Conservation (phyloP, 164 flowering plant genomes). For the Liriodendron chinense region DNA sequence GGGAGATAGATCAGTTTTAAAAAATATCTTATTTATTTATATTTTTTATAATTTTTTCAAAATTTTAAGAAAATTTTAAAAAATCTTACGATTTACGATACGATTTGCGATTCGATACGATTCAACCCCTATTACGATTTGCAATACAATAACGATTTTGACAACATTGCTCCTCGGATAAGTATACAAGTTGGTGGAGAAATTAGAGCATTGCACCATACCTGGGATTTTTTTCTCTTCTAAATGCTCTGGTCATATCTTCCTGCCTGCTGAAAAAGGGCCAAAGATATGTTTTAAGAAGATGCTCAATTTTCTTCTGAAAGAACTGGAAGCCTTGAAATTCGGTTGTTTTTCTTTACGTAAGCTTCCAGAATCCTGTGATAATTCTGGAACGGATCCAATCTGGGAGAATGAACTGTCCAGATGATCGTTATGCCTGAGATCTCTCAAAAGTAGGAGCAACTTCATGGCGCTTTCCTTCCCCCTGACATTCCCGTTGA, state of each 20-base stretch:
- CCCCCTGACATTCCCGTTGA: slow-evolving; percentile 59
- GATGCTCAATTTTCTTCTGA: slow-evolving; percentile 22
- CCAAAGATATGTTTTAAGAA: slow-evolving; percentile 20
- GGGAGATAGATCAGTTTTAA: no score
- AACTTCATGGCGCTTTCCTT: slow-evolving; percentile 54
- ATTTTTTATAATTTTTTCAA: no score
- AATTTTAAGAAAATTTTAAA: no score
- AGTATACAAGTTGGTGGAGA: background rate
- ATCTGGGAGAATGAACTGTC: slow-evolving; percentile 15
- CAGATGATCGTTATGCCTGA: slow-evolving; percentile 16
- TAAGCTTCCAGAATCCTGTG: slow-evolving; percentile 7
- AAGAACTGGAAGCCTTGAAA: slow-evolving; percentile 24
- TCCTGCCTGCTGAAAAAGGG: slow-evolving; percentile 8
- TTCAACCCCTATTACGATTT: no score
- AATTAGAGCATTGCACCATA: background rate
- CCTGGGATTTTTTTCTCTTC: background rate
- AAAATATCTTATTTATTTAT: no score
- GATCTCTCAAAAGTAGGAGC: slow-evolving; percentile 53
- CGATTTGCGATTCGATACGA: no score
- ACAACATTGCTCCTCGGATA: no score
- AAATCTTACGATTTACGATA: no score
- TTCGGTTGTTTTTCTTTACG: slow-evolving; percentile 21
- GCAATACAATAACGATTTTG: no score
- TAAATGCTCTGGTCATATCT: background rate
- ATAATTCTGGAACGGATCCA: slow-evolving; percentile 11